These are phyloP conservation scores for Coprinopsis marcescibilis DNA, from an alignment of 768 basidiomycete species.

Conservation along the genomic window DNA sequence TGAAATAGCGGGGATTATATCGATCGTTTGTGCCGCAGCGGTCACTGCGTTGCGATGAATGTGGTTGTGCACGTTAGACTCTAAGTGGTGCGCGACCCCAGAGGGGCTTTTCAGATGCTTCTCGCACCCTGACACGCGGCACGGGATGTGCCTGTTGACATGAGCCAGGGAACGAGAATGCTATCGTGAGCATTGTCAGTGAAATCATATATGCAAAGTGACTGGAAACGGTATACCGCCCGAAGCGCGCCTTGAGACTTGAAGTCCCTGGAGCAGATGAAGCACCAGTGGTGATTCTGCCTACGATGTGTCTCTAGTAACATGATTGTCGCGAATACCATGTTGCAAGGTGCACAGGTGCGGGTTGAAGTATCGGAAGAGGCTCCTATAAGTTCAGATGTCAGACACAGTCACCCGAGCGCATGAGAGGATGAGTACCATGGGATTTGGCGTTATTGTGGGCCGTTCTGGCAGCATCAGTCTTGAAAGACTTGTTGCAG, in stretches of 20 bases:
- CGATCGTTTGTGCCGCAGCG: conserved; percentile 23
- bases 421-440: background rate
- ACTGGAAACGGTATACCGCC: conserved; percentile 5
- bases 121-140: conserved; percentile 25
- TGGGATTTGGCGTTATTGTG: background rate
- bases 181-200: conserved; percentile 8
- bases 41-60: conserved; percentile 34
- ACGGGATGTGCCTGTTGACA: conserved; percentile 18
- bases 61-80: conserved; percentile 30
- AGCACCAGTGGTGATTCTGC: conserved; percentile 28
- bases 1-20: conserved; percentile 30
- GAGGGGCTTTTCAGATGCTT: conserved; percentile 29
- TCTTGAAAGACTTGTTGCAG: background rate
- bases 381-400: background rate
- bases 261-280: conserved; percentile 27
- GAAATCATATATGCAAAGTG: conserved; percentile 8
- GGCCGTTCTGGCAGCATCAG: background rate
- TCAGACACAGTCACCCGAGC: background rate
- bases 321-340: background rate
- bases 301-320: background rate
- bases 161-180: conserved; percentile 25
- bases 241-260: conserved; percentile 12
- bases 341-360: background rate
- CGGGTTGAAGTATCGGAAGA: background rate
- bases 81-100: conserved; percentile 33